Percentiles rank a stretch among this genome's conserved stretches.
Evolutionary conservation across 345 rosid species (phyloP).

Genomic region (Brassica cretica): DNA sequence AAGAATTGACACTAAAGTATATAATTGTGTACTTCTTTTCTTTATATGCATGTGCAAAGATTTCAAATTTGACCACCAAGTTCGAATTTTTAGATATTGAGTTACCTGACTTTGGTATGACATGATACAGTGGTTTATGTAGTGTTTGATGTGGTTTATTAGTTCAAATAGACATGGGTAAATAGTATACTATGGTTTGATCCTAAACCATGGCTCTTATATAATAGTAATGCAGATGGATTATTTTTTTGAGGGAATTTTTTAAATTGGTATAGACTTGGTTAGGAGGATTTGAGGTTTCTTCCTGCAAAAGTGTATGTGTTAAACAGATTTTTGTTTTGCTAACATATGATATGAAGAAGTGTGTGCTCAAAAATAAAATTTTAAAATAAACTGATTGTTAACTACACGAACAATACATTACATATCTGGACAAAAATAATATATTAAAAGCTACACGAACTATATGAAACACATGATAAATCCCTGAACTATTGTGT

Average conservation of each 20-base stretch:
- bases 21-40: slow-evolving; percentile 2
- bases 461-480: background rate
- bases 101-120: background rate
- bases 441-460: background rate
- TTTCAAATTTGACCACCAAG: background rate
- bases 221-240: background rate
- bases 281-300: slow-evolving; percentile 6
- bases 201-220: background rate
- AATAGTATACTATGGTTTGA: background rate
- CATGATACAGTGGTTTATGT: background rate
- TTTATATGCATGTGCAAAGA: slow-evolving; percentile 2
- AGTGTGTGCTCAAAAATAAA: background rate
- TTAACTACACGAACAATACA: background rate
- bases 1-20: slow-evolving; percentile 42
- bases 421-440: background rate
- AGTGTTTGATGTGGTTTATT: background rate
- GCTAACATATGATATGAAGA: slow-evolving; percentile 22
- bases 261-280: background rate
- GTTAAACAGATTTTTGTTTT: slow-evolving; percentile 5
- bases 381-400: too few species aligned
- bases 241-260: background rate
- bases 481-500: background rate
- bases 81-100: background rate
- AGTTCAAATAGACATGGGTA: background rate
- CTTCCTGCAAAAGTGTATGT: slow-evolving; percentile 4